Conservation (phyloP, 179 eudicot species). For the Spinacia oleracea region DNA sequence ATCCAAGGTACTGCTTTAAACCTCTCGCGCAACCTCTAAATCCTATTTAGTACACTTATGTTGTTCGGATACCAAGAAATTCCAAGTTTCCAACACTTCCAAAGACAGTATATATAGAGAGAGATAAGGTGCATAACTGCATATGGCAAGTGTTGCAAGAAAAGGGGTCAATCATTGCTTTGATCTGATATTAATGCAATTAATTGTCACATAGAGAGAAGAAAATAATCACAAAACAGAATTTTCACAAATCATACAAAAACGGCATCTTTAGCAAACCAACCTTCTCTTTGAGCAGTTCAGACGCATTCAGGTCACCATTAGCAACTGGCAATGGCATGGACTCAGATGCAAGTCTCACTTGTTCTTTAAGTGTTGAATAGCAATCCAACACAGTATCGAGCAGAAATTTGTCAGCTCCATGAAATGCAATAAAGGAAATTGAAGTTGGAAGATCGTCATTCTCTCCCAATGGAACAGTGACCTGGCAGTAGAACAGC, state of each 20-base stretch:
- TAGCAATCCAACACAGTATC: slow-evolving; percentile 81
- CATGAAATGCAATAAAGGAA: slow-evolving; percentile 76
- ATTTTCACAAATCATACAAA: neutral
- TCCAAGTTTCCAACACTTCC: neutral
- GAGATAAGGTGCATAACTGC: neutral
- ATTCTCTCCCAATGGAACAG: slow-evolving; percentile 73
- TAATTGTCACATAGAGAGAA: neutral
- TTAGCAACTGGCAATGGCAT: slow-evolving; percentile 48
- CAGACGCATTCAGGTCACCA: slow-evolving; percentile 71
- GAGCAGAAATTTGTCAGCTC: slow-evolving; percentile 84
- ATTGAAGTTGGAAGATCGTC: slow-evolving; percentile 63
- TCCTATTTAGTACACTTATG: neutral
- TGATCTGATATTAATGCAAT: neutral
- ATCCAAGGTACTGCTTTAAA: neutral
- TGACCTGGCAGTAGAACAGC: slow-evolving; percentile 41
- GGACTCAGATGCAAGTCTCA: slow-evolving; percentile 43
- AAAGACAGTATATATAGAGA: neutral
- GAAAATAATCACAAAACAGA: neutral
- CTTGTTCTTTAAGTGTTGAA: slow-evolving; percentile 63
- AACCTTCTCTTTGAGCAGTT: slow-evolving; percentile 86
- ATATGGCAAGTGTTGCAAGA: neutral
- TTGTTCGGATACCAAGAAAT: neutral
- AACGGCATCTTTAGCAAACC: neutral
- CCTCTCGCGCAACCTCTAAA: neutral
- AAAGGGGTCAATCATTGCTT: neutral